Evolutionary conservation across 208 protist genomes (phyloP), one percentile per base, ranked within the genome.

Genomic region (Acanthamoeba comandoni): DNA sequence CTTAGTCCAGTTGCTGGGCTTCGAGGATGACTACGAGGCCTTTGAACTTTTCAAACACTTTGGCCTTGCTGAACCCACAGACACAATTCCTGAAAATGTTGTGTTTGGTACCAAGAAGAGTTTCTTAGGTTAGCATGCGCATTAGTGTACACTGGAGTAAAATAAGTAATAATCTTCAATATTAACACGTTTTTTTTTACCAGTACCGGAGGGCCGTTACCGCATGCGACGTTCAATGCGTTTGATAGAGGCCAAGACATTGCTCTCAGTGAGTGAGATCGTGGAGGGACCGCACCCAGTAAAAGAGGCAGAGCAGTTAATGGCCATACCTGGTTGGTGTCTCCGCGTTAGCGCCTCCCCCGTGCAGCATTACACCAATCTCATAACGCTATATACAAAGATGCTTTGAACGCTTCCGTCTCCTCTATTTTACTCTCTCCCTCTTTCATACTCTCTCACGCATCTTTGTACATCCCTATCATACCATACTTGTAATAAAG

Each of bases 211-310:
- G 43, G 17, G 26, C 49, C 9, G n/a, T 24, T 52, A 43, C 24
- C 71, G 49, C 12, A 26, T 80, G 15, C 71, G 71, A 43, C 52
- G 49, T 43, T 80, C 71, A 52, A 60, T 43, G 71, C 71, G 71
- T 22, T 52, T 80, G 43, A 80, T 80, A 22, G 71, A 80, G n/a
- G 49, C 71, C 71, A 80, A 80, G 71, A 52, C 71, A 8, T 43
- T 31, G 2, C 71, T 43, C 71, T n/a, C 24, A 24, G 31, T 80
- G 13, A 57, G 43, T 31, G 71, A 80, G 12, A 57, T 80, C 71
- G 71, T 80, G 17, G 71, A 80, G 49, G 71, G 71, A 1, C 71
- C 71, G 3, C 15, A 80, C 35, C 35, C 35, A 43, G 1, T 43
- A 43, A 43, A 43, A 43, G 35, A 5, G 35, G 35, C 35, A 43